phyloP scores from a whole-genome alignment of 2,329 filamentous ascomycete genomes.

The Pseudogymnoascus sp. region DNA sequence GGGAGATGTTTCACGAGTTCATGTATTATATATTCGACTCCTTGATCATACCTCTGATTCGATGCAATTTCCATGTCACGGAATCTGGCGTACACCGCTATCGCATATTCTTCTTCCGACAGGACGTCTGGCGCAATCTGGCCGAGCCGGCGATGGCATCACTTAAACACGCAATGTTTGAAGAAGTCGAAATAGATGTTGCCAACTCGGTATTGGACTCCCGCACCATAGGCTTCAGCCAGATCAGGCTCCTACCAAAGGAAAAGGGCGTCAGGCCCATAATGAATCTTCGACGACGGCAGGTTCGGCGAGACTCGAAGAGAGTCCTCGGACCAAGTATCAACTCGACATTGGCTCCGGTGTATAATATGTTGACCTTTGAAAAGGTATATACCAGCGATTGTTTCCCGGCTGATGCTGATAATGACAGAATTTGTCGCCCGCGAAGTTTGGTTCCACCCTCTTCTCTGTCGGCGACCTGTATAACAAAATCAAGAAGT shows the following conservation, averaged over 20 bases:
- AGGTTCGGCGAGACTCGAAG: conserved; percentile 45
- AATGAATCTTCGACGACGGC: conserved; percentile 69
- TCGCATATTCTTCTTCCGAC: conserved; percentile 84
- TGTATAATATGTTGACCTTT: conserved; percentile 68
- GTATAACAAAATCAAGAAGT: conserved; percentile 62
- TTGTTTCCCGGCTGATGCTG: conserved; percentile 13
- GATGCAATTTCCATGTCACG: conserved; percentile 87
- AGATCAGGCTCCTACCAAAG: conserved; percentile 78
- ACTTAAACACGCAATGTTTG: conserved; percentile 67
- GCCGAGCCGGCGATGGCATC: conserved; percentile 62
- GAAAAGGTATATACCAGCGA: conserved; percentile 55
- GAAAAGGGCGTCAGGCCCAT: conserved; percentile 69
- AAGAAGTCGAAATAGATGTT: conserved; percentile 57
- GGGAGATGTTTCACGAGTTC: conserved; percentile 74
- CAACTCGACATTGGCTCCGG: conserved; percentile 62
- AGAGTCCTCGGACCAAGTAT: conserved; percentile 54
- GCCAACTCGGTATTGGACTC: conserved; percentile 51
- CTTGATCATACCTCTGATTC: conserved; percentile 75
- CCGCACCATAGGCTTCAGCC: conserved; percentile 65
- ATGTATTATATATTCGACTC: conserved; percentile 93
- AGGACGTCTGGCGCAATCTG: conserved; percentile 79
- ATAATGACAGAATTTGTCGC: conserved; percentile 36
- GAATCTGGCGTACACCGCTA: conserved; percentile 77
- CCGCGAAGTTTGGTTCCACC: conserved; percentile 63
- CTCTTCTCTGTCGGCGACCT: conserved; percentile 78